These are phyloP conservation scores for Auricularia auricula-judae DNA, from an alignment of 768 basidiomycete species.

Conservation along the genomic window DNA sequence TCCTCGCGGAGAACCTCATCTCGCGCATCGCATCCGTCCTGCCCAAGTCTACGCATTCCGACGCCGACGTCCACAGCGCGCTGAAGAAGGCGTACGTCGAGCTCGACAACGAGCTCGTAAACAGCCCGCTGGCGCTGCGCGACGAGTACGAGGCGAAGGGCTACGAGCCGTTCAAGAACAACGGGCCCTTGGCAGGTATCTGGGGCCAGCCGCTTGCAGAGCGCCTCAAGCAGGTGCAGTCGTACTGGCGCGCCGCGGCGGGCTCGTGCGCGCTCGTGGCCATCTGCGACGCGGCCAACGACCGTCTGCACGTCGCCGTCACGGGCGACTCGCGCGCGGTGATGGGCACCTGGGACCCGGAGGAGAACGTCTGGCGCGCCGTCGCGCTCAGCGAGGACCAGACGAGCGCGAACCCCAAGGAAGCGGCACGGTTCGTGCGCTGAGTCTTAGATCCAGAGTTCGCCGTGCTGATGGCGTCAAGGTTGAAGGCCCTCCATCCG, in stretches of 20 bases:
- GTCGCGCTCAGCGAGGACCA: slow-evolving; percentile 36
- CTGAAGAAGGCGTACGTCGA: slow-evolving; percentile 68
- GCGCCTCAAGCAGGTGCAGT: neutral
- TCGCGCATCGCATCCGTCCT: slow-evolving; percentile 75
- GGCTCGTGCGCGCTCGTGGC: slow-evolving; percentile 36
- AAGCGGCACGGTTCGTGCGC: slow-evolving; percentile 9
- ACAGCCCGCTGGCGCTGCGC: slow-evolving; percentile 56
- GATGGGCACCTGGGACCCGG: slow-evolving; percentile 30
- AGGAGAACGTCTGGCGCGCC: slow-evolving; percentile 28
- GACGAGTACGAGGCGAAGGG: neutral
- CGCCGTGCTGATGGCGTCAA: slow-evolving; percentile 22
- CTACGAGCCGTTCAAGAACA: slow-evolving; percentile 24
- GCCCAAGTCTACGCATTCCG: slow-evolving; percentile 25
- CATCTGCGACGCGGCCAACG: slow-evolving; percentile 30
- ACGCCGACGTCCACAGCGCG: slow-evolving; percentile 29
- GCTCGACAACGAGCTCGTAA: slow-evolving; percentile 73
- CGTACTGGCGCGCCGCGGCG: slow-evolving; percentile 17
- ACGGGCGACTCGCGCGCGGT: slow-evolving; percentile 41
- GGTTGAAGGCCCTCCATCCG: slow-evolving; percentile 20
- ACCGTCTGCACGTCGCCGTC: slow-evolving; percentile 30
- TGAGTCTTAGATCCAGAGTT: too few species aligned
- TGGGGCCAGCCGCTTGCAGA: neutral
- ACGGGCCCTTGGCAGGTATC: too few species aligned
- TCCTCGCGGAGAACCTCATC: slow-evolving; percentile 76
- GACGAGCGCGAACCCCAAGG: slow-evolving; percentile 22